Evolutionary conservation across 495 filamentous ascomycete genomes (phyloP).

Genomic region (Trichoderma asperelloides): DNA sequence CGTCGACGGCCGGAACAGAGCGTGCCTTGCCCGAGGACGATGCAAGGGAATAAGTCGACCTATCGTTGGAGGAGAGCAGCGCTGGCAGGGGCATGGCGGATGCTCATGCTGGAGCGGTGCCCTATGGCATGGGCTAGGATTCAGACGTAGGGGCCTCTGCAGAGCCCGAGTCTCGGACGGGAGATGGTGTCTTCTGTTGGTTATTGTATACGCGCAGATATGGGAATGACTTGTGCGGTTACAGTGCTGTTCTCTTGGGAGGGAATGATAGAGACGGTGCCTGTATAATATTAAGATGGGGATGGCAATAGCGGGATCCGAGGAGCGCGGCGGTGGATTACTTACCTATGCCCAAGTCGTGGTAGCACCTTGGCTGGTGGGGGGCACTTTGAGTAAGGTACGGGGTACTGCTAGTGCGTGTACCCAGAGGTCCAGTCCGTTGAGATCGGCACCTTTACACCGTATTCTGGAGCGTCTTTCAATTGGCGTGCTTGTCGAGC

Average conservation of each 20-base stretch:
- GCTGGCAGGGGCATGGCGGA: constrained; percentile 9
- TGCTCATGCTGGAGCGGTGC: constrained; percentile 9
- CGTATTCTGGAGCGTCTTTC: too few species aligned
- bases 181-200: neutral
- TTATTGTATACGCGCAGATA: neutral
- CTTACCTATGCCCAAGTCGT: too few species aligned
- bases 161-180: neutral
- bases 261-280: neutral
- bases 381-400: too few species aligned
- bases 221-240: neutral
- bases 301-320: too few species aligned
- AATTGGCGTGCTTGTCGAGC: too few species aligned
- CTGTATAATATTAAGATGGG: too few species aligned
- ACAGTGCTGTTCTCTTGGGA: neutral
- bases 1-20: constrained; percentile 9
- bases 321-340: too few species aligned
- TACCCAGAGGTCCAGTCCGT: too few species aligned
- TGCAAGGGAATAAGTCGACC: neutral
- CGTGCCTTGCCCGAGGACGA: neutral
- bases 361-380: too few species aligned
- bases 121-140: neutral
- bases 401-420: too few species aligned
- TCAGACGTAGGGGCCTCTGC: neutral
- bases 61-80: constrained; percentile 10
- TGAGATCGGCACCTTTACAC: too few species aligned